Base-by-base conservation (phyloP, 345 rosid species). In the Salix exigua region DNA sequence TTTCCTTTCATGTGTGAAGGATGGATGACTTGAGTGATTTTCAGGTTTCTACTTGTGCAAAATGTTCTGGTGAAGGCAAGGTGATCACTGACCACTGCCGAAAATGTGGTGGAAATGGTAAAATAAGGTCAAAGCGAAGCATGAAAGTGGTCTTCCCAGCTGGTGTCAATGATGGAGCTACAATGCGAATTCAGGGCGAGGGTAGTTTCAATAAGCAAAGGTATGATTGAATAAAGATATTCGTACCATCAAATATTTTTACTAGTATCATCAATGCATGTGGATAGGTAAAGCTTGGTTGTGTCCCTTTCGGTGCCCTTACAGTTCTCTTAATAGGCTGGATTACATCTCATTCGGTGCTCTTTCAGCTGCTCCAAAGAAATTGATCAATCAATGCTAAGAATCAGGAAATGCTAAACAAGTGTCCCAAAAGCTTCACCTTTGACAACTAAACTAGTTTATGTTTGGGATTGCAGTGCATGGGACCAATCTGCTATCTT, bases 11-110 rank as follows among this genome's bases (percentile, higher is more conserved):
- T 16, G 42, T 72, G 28, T 80, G 44, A 37, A 62, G 28, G 55
- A 72, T 60, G 64, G 75, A 66, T 88, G 73, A 72, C 79, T 62
- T 63, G n/a, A 78, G 28, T 87, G 82, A 75, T 79, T 58, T 79
- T 53, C 86, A 95, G 99, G 95, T 92, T 38, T 89, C 97, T 53
- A 89, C 94, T 69, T 95, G 99, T 81, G 84, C 91, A 66, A 88
- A 80, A n/a, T 95, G 98, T 79, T 79, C 82, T 69, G 98, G 98
- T 42, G 82, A 88, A 25, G 98, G 98, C 73, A 92, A 85, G 82
- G 85, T 88, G 76, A 81, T 94, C 68, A 94, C 94, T 68, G 97
- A 92, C 70, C 81, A 78, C 70, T 94, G 99, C 83, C 82, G 51
- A 62, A 86, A 75, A 63, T 95, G 97, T 78, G 60, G 74, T 50